Conservation (phyloP, 1,284 basidiomycete species). For the Cryptococcus sp. region DNA sequence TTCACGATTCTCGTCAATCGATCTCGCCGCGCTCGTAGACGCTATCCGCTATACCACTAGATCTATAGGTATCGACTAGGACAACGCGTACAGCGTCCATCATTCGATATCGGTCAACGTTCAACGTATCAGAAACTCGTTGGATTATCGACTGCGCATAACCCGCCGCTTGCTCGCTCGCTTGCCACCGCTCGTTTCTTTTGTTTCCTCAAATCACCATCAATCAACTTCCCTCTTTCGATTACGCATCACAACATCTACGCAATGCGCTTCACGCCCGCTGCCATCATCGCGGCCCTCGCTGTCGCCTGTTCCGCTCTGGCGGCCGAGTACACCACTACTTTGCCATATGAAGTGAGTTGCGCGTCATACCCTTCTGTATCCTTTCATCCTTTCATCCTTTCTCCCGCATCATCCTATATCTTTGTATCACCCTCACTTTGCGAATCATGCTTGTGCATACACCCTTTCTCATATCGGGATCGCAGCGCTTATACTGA, state of each 20-base stretch:
- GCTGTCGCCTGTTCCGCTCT: slow-evolving; percentile 13
- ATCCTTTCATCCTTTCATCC: neutral
- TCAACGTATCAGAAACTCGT: too few relatives aligned
- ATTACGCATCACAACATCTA: neutral
- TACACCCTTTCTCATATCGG: neutral
- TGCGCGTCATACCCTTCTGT: neutral
- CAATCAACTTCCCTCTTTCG: neutral
- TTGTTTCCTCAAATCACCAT: neutral
- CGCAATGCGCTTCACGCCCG: slow-evolving; percentile 6
- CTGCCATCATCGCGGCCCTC: slow-evolving; percentile 13
- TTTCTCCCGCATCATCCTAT: neutral
- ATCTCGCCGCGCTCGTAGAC: too few relatives aligned
- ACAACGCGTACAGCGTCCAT: too few relatives aligned
- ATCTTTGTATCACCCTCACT: neutral
- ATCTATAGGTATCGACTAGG: too few relatives aligned
- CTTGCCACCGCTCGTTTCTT: too few relatives aligned
- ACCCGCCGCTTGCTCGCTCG: too few relatives aligned
- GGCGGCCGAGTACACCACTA: slow-evolving; percentile 18
- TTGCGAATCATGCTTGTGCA: neutral
- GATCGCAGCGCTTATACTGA: neutral
- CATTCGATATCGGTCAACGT: too few relatives aligned
- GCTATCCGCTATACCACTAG: too few relatives aligned
- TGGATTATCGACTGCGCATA: too few relatives aligned
- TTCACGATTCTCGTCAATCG: too few relatives aligned
- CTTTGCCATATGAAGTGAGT: slow-evolving; percentile 19